Percentiles rank a stretch among this genome's conserved stretches.
phyloP scores from a whole-genome alignment of 2,329 filamentous ascomycete genomes.

The Calonectria hongkongensis region DNA sequence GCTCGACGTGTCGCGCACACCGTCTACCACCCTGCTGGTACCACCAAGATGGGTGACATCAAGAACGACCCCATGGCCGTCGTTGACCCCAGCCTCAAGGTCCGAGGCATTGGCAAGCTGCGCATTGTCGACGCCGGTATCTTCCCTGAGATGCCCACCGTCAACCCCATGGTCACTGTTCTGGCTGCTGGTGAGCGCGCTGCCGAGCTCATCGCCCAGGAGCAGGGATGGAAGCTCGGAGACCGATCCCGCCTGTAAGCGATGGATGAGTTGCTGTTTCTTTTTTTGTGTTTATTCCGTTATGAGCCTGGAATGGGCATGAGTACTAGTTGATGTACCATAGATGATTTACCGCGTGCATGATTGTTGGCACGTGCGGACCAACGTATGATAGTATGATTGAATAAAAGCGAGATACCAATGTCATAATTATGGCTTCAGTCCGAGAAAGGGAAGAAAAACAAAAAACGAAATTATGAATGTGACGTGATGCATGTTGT shows the following conservation, averaged over 20 bases:
- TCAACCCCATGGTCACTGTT: constrained; percentile 95
- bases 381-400: constrained; percentile 36
- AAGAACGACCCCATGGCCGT: constrained; percentile 82
- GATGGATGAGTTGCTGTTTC: neutral
- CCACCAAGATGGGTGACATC: constrained; percentile 91
- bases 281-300: constrained; percentile 15
- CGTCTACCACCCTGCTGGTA: constrained; percentile 92
- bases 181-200: constrained; percentile 88
- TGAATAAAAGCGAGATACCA: constrained; percentile 38
- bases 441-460: too few species aligned
- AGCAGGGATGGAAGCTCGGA: constrained; percentile 72
- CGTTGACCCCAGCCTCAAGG: constrained; percentile 83
- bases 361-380: constrained; percentile 39
- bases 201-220: constrained; percentile 85
- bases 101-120: constrained; percentile 82
- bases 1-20: constrained; percentile 88
- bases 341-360: constrained; percentile 41
- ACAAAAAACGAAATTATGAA: neutral
- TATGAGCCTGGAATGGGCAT: constrained; percentile 27
- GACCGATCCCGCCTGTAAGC: constrained; percentile 58
- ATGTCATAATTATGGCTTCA: constrained; percentile 8
- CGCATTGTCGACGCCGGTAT: constrained; percentile 91
- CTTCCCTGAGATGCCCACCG: constrained; percentile 89
- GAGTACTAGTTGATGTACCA: constrained; percentile 35
- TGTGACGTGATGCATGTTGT: too few species aligned